Evolutionary conservation across 768 basidiomycete genomes (phyloP), one percentile per base, ranked within the genome.

Genomic region (Kwoniella sp.): DNA sequence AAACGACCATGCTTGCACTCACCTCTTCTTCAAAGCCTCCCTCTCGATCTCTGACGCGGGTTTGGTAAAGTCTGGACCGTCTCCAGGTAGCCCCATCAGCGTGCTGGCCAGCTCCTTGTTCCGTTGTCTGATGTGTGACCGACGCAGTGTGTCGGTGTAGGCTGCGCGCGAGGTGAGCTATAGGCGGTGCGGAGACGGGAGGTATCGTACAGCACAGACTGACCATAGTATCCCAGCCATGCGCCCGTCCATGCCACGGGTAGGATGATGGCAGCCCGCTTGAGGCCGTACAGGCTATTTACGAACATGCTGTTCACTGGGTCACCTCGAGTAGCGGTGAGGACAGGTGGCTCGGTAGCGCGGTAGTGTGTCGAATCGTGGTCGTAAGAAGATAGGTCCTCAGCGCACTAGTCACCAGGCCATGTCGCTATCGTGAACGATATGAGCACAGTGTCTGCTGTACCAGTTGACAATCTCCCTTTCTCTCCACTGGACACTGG

Each of bases 211-310:
- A 27, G 14, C 1, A 29, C 6, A 12, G 12, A 53, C 60, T 47
- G 34, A 67, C 65, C 62, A 46, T 67, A 67, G 34, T 67, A 67
- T 17, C 48, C 59, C 14, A 67, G 41, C 65, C 65, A 67, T 20
- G 47, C 65, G 3, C 59, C 59, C 11, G 65, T 67, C 44, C 52
- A 67, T 15, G 59, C 60, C 19, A 67, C 55, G 27, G 65, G 65
- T n/a, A 67, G 49, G 31, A 56, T 56, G 27, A 67, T 52, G n/a
- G 46, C 62, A 27, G 57, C 57, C 37, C 62, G 32, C 43, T 49
- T 57, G 8, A 65, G 49, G 15, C 59, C 59, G 37, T 54, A 54
- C 3, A 54, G 25, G 10, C 50, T 29, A 23, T 39, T 28, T 15
- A 41, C 39, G 39, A 42, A 44, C 50, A 51, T 51, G 22, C 25